A percentile compares a stretch with the other conserved stretches of the same genome.
Conservation (phyloP, 257 asterid genomes). For the Fraxinus cuspidata region DNA sequence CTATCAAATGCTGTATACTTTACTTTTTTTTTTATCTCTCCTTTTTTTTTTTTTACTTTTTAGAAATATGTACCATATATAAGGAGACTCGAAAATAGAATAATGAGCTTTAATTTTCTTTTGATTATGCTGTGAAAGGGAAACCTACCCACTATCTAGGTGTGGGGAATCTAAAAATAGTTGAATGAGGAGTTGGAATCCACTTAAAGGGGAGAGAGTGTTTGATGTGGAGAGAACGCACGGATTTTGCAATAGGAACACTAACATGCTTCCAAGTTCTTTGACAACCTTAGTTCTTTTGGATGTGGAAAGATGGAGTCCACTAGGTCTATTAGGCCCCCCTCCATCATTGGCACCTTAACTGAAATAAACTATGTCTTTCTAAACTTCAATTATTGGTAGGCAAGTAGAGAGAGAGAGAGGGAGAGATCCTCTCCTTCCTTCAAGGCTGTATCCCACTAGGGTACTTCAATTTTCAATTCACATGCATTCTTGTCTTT, state of each 20-base stretch:
- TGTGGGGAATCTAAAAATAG: constrained; percentile 48
- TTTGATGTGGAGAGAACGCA: constrained; percentile 49
- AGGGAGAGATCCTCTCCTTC: not conserved
- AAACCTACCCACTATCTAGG: constrained; percentile 49
- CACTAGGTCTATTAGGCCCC: constrained; percentile 37
- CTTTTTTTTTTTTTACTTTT: not conserved
- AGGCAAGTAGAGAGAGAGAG: constrained; percentile 14
- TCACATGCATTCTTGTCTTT: no score
- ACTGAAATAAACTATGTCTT: constrained; percentile 30
- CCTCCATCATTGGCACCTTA: constrained; percentile 35
- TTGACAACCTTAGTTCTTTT: constrained; percentile 46
- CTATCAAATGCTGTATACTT: not conserved
- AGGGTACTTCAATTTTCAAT: not conserved
- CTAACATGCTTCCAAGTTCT: constrained; percentile 48
- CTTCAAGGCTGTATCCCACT: constrained; percentile 5
- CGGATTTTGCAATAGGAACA: constrained; percentile 51
- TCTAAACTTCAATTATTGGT: constrained; percentile 51
- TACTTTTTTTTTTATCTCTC: not conserved
- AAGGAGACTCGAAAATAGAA: not conserved
- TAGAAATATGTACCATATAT: not conserved
- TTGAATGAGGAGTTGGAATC: constrained; percentile 74
- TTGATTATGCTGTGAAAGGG: constrained; percentile 56
- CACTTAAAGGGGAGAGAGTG: constrained; percentile 41
- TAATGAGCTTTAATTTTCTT: not conserved
- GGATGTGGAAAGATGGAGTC: constrained; percentile 60